Percentiles rank a stretch among this genome's conserved stretches.
Conservation (phyloP, 2,329 filamentous ascomycete species). For the Colletotrichum godetiae region DNA sequence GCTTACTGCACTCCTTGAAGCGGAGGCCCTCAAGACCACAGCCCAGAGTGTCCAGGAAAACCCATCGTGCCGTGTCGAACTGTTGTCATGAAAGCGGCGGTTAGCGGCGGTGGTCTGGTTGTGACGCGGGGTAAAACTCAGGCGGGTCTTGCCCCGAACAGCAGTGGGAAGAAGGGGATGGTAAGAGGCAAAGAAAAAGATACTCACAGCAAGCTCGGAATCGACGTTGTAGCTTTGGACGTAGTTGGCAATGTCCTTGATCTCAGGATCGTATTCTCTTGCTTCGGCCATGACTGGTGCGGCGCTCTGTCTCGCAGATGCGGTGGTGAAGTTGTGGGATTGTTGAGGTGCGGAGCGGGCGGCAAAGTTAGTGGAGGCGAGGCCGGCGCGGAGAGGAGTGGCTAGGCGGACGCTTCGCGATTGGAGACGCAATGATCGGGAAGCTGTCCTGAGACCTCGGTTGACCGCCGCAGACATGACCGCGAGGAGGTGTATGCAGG, state of each 20-base stretch:
- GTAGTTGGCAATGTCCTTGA: conserved; percentile 94
- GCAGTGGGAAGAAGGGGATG: background rate
- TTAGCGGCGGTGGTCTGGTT: conserved; percentile 41
- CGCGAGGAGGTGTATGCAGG: conserved; percentile 17
- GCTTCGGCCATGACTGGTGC: conserved; percentile 61
- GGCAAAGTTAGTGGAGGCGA: conserved; percentile 48
- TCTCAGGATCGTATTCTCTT: conserved; percentile 87
- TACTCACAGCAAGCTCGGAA: conserved; percentile 89
- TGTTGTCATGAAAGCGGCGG: conserved; percentile 49
- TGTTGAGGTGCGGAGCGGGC: conserved; percentile 48
- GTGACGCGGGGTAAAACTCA: conserved; percentile 36
- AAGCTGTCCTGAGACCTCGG: conserved; percentile 65
- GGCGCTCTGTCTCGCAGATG: conserved; percentile 57
- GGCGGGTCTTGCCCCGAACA: background rate
- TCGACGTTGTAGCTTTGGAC: conserved; percentile 92
- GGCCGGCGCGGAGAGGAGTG: conserved; percentile 49
- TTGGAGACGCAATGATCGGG: conserved; percentile 64
- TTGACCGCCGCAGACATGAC: conserved; percentile 64
- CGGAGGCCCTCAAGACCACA: conserved; percentile 95
- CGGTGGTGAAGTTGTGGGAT: conserved; percentile 61
- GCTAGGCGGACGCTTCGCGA: conserved; percentile 50
- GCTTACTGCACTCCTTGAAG: conserved; percentile 96
- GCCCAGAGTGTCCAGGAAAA: conserved; percentile 96
- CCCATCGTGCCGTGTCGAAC: conserved; percentile 96
- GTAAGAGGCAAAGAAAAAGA: conserved; percentile 38